phyloP scores from a whole-genome alignment of 2,329 filamentous ascomycete genomes.

The Acrocalymma vagum region DNA sequence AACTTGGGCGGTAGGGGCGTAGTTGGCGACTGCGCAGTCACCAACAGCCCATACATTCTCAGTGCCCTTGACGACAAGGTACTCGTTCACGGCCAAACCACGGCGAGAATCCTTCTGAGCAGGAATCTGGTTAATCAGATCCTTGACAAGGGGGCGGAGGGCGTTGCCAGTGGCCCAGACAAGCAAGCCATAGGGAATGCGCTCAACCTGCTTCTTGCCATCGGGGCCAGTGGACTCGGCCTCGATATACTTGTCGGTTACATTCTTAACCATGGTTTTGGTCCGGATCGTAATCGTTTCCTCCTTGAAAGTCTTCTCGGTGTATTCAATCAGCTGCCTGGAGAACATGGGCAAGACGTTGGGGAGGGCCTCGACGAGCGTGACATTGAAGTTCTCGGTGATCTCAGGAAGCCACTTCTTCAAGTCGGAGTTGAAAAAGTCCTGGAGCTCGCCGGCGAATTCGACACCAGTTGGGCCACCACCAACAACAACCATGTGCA shows the following conservation, averaged over 20 bases:
- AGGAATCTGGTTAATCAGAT: constrained; percentile 90
- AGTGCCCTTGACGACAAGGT: constrained; percentile 95
- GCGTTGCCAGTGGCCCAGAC: constrained; percentile 99
- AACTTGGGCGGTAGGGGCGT: constrained; percentile 96
- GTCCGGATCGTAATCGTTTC: constrained; percentile 97
- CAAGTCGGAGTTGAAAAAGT: constrained; percentile 98
- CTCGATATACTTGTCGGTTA: constrained; percentile 91
- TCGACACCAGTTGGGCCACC: constrained; percentile 97
- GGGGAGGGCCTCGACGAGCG: constrained; percentile 94
- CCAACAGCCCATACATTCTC: constrained; percentile 98
- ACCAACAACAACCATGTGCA: constrained; percentile 91
- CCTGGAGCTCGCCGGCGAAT: constrained; percentile 96
- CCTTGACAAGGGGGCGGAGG: constrained; percentile 85
- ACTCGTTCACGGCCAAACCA: constrained; percentile 96
- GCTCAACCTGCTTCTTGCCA: constrained; percentile 81
- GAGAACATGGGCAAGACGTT: constrained; percentile 98
- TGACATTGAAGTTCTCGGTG: constrained; percentile 93
- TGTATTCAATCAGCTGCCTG: constrained; percentile 99
- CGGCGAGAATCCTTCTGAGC: constrained; percentile 95
- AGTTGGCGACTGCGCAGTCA: constrained; percentile 96
- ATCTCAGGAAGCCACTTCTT: constrained; percentile 98
- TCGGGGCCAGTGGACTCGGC: constrained; percentile 84
- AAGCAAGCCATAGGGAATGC: constrained; percentile 91
- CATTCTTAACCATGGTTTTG: constrained; percentile 99
- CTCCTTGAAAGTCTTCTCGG: constrained; percentile 98